A percentile compares a stretch with the other conserved stretches of the same genome.
These are phyloP conservation scores for Termitomyces sp. DNA, from an alignment of 768 basidiomycete genomes.

Conservation along the genomic window DNA sequence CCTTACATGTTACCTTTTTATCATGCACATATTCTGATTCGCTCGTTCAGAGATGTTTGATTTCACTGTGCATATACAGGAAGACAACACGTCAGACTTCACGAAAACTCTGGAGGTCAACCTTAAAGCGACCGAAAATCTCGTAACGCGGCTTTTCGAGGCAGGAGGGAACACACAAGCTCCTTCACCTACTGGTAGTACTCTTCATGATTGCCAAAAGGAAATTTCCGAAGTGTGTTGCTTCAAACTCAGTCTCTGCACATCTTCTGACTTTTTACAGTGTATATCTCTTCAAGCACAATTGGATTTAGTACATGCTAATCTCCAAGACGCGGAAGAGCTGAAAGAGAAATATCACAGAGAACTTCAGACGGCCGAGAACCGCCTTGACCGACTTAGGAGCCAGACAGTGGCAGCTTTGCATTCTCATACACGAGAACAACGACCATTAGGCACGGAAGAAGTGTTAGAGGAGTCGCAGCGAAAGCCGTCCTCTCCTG, in stretches of 20 bases:
- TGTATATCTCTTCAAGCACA: slow-evolving; percentile 57
- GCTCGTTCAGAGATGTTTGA: slow-evolving; percentile 40
- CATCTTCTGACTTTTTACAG: slow-evolving; percentile 28
- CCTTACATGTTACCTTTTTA: slow-evolving; percentile 31
- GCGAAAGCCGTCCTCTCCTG: slow-evolving; percentile 57
- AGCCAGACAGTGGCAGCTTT: slow-evolving; percentile 51
- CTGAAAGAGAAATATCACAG: slow-evolving; percentile 46
- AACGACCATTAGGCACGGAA: slow-evolving; percentile 24
- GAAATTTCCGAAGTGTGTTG: slow-evolving; percentile 58
- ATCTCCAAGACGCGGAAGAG: slow-evolving; percentile 46
- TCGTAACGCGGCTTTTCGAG: slow-evolving; percentile 57
- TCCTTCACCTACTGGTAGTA: slow-evolving; percentile 30
- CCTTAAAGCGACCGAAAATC: slow-evolving; percentile 51
- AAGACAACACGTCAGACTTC: slow-evolving; percentile 32
- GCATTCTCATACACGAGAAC: slow-evolving; percentile 31
- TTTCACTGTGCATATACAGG: slow-evolving; percentile 36
- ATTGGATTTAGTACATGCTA: slow-evolving; percentile 43
- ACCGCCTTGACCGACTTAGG: slow-evolving; percentile 55
- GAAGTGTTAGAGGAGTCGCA: slow-evolving; percentile 45
- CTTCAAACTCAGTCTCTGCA: neutral
- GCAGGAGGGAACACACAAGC: slow-evolving; percentile 32
- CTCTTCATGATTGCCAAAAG: slow-evolving; percentile 45
- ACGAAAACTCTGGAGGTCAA: slow-evolving; percentile 48
- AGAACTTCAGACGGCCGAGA: slow-evolving; percentile 54
- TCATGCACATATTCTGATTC: neutral